Conservation (phyloP, 2,329 filamentous ascomycete genomes). For the Hypoxylon sp. region DNA sequence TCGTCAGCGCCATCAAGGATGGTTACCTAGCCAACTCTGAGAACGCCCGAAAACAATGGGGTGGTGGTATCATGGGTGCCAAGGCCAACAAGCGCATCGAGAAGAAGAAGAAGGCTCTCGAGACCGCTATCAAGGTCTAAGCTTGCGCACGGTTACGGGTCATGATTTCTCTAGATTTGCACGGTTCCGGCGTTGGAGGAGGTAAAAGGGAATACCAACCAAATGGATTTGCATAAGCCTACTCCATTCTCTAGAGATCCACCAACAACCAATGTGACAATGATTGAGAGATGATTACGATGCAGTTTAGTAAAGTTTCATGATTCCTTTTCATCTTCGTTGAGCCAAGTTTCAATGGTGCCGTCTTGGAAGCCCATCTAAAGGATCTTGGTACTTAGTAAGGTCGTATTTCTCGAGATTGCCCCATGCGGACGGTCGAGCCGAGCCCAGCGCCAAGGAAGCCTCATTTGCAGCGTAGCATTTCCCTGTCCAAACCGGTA, state of each 20-base stretch:
- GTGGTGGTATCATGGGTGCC: conserved; percentile 98
- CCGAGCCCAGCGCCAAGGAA: conserved; percentile 35
- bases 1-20: conserved; percentile 96
- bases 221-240: conserved; percentile 52
- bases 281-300: conserved; percentile 39
- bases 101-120: conserved; percentile 95
- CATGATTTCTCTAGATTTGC: conserved; percentile 52
- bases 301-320: conserved; percentile 7
- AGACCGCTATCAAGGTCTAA: conserved; percentile 98
- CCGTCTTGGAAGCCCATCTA: conserved; percentile 23
- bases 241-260: conserved; percentile 46
- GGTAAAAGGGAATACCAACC: conserved; percentile 55
- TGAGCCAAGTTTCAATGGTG: conserved; percentile 26
- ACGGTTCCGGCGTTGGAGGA: conserved; percentile 54
- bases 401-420: conserved; percentile 24
- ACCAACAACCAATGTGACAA: conserved; percentile 48
- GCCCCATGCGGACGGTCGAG: conserved; percentile 34
- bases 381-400: conserved; percentile 16
- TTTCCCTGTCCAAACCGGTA: conserved; percentile 30
- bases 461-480: conserved; percentile 29
- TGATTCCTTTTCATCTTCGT: conserved; percentile 14
- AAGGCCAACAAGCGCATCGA: conserved; percentile 83
- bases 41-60: conserved; percentile 92
- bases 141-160: conserved; percentile 47
- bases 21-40: conserved; percentile 97